Conservation (phyloP, 2,329 filamentous ascomycete species). For the Aspergillus sojae region DNA sequence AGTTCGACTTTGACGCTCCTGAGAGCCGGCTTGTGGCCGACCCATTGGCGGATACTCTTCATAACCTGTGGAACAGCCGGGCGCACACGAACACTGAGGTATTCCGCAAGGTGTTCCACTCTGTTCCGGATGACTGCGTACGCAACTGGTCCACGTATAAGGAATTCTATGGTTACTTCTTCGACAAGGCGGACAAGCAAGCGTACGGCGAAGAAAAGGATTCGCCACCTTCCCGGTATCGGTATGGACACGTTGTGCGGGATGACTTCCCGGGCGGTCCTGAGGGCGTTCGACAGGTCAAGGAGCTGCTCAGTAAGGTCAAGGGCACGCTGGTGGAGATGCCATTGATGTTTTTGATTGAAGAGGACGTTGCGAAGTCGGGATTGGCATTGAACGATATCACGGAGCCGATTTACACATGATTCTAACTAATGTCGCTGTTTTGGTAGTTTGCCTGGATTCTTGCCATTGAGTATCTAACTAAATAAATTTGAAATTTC, state of each 20-base stretch:
- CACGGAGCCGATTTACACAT: constrained; percentile 74
- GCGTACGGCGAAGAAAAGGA: constrained; percentile 49
- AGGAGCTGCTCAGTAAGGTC: constrained; percentile 67
- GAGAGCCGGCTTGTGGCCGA: constrained; percentile 58
- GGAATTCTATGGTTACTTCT: constrained; percentile 64
- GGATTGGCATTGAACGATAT: constrained; percentile 72
- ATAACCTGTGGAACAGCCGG: constrained; percentile 59
- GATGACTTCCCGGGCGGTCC: constrained; percentile 67
- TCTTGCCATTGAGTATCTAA: neutral
- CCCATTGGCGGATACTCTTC: constrained; percentile 60
- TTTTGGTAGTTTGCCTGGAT: neutral
- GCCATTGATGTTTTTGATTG: constrained; percentile 83
- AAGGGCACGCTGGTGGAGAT: constrained; percentile 81
- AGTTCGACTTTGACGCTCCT: constrained; percentile 55
- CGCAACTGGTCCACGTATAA: constrained; percentile 65
- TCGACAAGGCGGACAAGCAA: constrained; percentile 48
- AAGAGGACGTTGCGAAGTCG: constrained; percentile 83
- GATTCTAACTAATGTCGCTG: constrained; percentile 15
- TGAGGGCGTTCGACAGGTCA: constrained; percentile 72
- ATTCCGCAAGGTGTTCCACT: constrained; percentile 64
- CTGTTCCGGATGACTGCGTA: constrained; percentile 62
- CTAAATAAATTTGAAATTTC: neutral
- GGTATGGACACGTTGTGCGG: constrained; percentile 84
- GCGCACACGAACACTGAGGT: constrained; percentile 62
- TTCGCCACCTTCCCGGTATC: constrained; percentile 58